Percentiles rank a stretch among this genome's conserved stretches.
Conservation (phyloP, 2,329 filamentous ascomycete genomes). For the Diatrype stigma region DNA sequence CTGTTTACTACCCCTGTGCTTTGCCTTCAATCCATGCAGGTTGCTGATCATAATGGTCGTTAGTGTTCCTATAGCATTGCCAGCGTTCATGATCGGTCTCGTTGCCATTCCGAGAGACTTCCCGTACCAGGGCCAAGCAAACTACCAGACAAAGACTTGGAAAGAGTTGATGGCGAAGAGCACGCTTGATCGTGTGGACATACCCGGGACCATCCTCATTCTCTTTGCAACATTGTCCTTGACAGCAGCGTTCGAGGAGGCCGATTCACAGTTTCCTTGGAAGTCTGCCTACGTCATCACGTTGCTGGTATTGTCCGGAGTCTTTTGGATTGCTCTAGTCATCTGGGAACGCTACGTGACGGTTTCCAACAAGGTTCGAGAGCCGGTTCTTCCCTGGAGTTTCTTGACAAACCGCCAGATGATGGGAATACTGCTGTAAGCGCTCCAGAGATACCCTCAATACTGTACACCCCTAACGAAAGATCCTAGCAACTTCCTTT, state of each 20-base stretch:
- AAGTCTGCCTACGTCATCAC: constrained; percentile 18
- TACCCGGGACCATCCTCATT: constrained; percentile 13
- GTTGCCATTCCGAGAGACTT: constrained; percentile 7
- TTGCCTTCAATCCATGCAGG: too few relatives aligned
- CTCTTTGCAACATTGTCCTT: constrained; percentile 12
- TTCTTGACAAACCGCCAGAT: constrained; percentile 15
- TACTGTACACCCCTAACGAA: neutral
- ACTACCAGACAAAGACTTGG: neutral
- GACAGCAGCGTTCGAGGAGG: constrained; percentile 16
- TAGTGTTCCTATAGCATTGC: constrained; percentile 7
- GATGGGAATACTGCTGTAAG: constrained; percentile 16
- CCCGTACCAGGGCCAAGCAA: constrained; percentile 2
- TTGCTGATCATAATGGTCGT: neutral
- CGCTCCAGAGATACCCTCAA: too few relatives aligned
- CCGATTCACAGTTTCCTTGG: constrained; percentile 15
- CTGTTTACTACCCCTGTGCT: neutral
- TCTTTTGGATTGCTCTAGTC: constrained; percentile 12
- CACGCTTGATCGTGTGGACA: constrained; percentile 10
- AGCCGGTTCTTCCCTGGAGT: constrained; percentile 18
- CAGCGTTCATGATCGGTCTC: constrained; percentile 5
- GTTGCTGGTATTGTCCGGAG: constrained; percentile 9
- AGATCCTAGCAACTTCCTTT: constrained; percentile 9
- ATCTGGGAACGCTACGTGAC: constrained; percentile 17
- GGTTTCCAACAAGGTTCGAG: constrained; percentile 2
- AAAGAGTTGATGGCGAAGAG: neutral